These are phyloP conservation scores for Fusarium sp. DNA, from an alignment of 2,329 filamentous ascomycete species.

Conservation along the genomic window DNA sequence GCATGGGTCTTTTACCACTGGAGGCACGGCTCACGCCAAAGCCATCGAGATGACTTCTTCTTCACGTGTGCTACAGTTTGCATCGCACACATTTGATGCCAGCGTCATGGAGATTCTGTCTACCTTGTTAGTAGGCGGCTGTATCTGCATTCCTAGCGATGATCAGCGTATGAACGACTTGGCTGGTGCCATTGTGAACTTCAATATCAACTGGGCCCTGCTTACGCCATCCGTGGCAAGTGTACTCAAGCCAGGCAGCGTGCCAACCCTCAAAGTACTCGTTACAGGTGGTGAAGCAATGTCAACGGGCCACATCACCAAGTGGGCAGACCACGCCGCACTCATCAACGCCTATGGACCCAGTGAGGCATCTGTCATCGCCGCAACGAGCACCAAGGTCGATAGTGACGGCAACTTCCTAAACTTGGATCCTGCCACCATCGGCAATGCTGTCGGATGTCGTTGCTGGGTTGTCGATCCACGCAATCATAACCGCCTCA, in stretches of 20 bases:
- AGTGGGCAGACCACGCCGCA: conserved; percentile 22
- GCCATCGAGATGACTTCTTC: conserved; percentile 17
- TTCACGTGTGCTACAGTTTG: conserved; percentile 35
- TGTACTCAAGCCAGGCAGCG: conserved; percentile 22
- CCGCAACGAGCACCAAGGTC: conserved; percentile 15
- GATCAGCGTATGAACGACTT: conserved; percentile 33
- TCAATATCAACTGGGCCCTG: conserved; percentile 30
- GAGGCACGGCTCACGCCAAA: conserved; percentile 30
- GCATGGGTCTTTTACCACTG: conserved; percentile 24
- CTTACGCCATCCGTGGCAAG: conserved; percentile 34
- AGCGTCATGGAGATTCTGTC: conserved; percentile 41
- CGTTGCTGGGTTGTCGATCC: conserved; percentile 24
- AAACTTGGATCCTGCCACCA: conserved; percentile 8
- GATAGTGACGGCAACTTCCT: not conserved
- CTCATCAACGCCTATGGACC: conserved; percentile 38
- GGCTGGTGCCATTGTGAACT: conserved; percentile 12
- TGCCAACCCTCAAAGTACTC: conserved; percentile 12
- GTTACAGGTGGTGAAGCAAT: conserved; percentile 32
- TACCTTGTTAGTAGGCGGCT: conserved; percentile 37
- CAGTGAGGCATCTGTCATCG: conserved; percentile 18
- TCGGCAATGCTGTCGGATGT: conserved; percentile 18
- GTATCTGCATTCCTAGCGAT: conserved; percentile 28
- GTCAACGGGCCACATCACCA: conserved; percentile 19
- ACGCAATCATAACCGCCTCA: conserved; percentile 14
- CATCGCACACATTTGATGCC: conserved; percentile 25